These are phyloP conservation scores for Diaporthe ilicicola DNA, from an alignment of 2,329 filamentous ascomycete genomes.

Conservation along the genomic window DNA sequence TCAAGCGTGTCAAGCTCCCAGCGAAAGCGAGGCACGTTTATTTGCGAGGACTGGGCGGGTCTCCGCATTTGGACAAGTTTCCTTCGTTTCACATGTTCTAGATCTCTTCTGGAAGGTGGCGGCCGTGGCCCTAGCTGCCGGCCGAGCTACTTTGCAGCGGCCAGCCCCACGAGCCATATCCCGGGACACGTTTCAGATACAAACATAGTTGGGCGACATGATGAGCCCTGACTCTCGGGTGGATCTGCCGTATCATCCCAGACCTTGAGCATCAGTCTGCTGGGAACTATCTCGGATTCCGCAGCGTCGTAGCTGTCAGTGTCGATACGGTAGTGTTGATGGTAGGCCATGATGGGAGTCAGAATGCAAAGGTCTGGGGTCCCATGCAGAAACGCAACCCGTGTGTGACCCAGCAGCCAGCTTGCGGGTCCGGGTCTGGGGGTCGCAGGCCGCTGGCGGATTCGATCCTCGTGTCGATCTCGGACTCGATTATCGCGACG, in stretches of 20 bases:
- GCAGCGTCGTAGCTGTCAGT: background rate
- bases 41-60: background rate
- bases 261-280: background rate
- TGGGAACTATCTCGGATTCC: background rate
- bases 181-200: slow-evolving; percentile 15
- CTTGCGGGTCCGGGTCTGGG: background rate
- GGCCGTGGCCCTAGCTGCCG: background rate
- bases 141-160: background rate
- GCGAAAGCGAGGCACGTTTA: background rate
- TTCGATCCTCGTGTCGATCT: background rate
- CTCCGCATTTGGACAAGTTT: background rate
- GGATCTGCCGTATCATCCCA: background rate
- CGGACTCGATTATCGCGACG: background rate
- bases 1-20: too few species aligned
- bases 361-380: background rate
- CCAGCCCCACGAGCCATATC: background rate
- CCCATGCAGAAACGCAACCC: background rate
- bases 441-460: background rate
- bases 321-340: background rate
- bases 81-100: background rate
- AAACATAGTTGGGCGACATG: background rate
- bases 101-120: slow-evolving; percentile 12
- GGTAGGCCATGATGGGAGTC: background rate
- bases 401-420: background rate
- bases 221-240: background rate